A percentile compares a stretch with the other conserved stretches of the same genome.
Evolutionary conservation across 495 filamentous ascomycete genomes (phyloP).

Genomic region (Cudoniella acicularis): DNA sequence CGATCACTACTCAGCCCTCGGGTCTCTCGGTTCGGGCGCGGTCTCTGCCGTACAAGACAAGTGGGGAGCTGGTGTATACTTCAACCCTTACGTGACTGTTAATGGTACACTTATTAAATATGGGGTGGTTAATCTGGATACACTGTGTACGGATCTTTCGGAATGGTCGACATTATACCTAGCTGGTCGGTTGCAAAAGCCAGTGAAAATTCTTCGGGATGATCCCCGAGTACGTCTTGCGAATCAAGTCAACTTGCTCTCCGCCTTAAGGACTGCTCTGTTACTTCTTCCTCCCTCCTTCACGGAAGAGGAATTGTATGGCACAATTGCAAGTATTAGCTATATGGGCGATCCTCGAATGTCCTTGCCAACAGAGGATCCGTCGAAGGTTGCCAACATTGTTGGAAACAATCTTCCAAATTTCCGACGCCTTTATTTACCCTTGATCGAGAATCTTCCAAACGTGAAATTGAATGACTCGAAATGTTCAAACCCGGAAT

Average conservation of each 20-base stretch:
- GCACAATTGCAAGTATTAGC: slow-evolving; percentile 83
- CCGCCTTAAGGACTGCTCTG: slow-evolving; percentile 84
- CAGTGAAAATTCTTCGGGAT: slow-evolving; percentile 94
- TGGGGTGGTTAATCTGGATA: slow-evolving; percentile 88
- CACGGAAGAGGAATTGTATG: slow-evolving; percentile 83
- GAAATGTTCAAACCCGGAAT: slow-evolving; percentile 54
- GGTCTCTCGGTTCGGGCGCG: slow-evolving; percentile 77
- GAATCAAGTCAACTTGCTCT: slow-evolving; percentile 92
- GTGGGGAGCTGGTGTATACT: slow-evolving; percentile 92
- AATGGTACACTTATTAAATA: slow-evolving; percentile 97
- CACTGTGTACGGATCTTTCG: slow-evolving; percentile 77
- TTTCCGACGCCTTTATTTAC: slow-evolving; percentile 85
- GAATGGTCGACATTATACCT: slow-evolving; percentile 93
- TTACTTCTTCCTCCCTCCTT: slow-evolving; percentile 79
- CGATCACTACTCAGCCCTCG: slow-evolving; percentile 86
- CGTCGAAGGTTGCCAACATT: slow-evolving; percentile 90
- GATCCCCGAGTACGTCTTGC: slow-evolving; percentile 86
- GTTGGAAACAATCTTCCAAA: slow-evolving; percentile 85
- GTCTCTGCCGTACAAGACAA: slow-evolving; percentile 82
- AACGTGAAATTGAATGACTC: slow-evolving; percentile 79
- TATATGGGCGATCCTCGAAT: slow-evolving; percentile 95
- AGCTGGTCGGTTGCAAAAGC: slow-evolving; percentile 91
- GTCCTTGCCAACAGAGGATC: slow-evolving; percentile 81
- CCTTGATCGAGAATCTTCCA: slow-evolving; percentile 82
- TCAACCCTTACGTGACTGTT: slow-evolving; percentile 93